Evolutionary conservation across 78 protist species (phyloP).

Genomic region (Dictyostelium firmibasis): DNA sequence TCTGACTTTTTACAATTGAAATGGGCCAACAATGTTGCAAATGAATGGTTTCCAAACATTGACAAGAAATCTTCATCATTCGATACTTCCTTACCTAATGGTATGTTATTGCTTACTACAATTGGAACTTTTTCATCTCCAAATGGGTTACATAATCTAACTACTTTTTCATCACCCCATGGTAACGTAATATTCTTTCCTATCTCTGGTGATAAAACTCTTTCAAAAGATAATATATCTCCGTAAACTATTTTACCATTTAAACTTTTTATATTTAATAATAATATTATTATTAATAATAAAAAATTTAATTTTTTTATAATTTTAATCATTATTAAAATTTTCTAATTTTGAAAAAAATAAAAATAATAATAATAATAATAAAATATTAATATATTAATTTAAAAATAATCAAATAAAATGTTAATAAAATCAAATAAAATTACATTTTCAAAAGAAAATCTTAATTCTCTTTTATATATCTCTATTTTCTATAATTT

Average conservation of each 20-base stretch:
- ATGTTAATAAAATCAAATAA: no score
- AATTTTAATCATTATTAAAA: not conserved
- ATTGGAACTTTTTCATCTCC: not conserved
- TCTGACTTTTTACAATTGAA: slow-evolving; percentile 4
- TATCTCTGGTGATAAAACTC: not conserved
- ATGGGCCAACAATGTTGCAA: slow-evolving; percentile 13
- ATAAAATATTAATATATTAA: not conserved
- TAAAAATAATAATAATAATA: not conserved
- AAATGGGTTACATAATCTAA: not conserved
- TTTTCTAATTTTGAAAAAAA: no score
- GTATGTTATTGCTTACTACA: not conserved
- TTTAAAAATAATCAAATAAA: no score
- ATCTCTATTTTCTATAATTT: no score
- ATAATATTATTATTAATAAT: not conserved
- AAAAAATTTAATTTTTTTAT: not conserved
- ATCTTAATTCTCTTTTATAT: no score
- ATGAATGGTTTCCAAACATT: not conserved
- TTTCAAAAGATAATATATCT: slow-evolving; percentile 1
- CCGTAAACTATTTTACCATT: not conserved
- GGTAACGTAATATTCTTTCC: not conserved
- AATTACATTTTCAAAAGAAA: no score
- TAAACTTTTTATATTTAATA: not conserved
- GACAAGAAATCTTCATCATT: not conserved
- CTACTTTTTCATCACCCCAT: not conserved
- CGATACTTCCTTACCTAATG: not conserved